phyloP scores from a whole-genome alignment of 345 rosid species.

The Arabis alpina region DNA sequence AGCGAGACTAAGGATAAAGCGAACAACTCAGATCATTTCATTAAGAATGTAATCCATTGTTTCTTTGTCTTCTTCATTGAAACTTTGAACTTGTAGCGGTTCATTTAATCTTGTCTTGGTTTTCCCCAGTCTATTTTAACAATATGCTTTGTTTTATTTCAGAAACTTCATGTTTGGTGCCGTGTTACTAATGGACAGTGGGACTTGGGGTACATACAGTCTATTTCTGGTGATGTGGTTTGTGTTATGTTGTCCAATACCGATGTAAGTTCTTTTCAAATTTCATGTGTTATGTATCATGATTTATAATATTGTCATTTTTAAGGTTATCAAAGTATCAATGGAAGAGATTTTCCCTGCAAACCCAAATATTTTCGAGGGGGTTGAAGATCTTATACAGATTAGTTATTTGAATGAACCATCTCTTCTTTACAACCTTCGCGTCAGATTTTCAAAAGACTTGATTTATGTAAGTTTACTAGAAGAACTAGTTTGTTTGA shows the following conservation, averaged over 20 bases:
- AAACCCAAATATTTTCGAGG: slow-evolving; percentile 74
- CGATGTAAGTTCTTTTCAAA: slow-evolving; percentile 52
- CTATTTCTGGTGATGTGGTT: slow-evolving; percentile 58
- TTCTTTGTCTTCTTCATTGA: neutral
- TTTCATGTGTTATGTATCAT: neutral
- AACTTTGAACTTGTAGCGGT: neutral
- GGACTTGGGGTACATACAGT: slow-evolving; percentile 72
- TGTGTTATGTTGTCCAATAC: slow-evolving; percentile 61
- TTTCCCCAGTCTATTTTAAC: neutral
- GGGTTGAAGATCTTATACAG: slow-evolving; percentile 75
- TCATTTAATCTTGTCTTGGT: neutral
- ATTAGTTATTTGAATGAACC: slow-evolving; percentile 93
- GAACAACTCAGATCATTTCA: slow-evolving; percentile 61
- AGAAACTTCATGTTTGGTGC: slow-evolving; percentile 88
- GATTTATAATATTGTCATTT: slow-evolving; percentile 15
- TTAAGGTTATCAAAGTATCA: slow-evolving; percentile 66
- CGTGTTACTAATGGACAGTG: slow-evolving; percentile 56
- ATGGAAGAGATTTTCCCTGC: slow-evolving; percentile 72
- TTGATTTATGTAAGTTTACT: slow-evolving; percentile 67
- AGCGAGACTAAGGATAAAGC: slow-evolving; percentile 4
- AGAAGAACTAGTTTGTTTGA: neutral
- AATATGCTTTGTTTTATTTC: slow-evolving; percentile 18
- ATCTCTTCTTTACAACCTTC: slow-evolving; percentile 75
- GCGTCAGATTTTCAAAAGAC: slow-evolving; percentile 64
- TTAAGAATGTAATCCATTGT: slow-evolving; percentile 55